Evolutionary conservation across 2,329 filamentous ascomycete species (phyloP), one percentile per base, ranked within the genome.

Genomic region (Trichoderma arundinaceum): DNA sequence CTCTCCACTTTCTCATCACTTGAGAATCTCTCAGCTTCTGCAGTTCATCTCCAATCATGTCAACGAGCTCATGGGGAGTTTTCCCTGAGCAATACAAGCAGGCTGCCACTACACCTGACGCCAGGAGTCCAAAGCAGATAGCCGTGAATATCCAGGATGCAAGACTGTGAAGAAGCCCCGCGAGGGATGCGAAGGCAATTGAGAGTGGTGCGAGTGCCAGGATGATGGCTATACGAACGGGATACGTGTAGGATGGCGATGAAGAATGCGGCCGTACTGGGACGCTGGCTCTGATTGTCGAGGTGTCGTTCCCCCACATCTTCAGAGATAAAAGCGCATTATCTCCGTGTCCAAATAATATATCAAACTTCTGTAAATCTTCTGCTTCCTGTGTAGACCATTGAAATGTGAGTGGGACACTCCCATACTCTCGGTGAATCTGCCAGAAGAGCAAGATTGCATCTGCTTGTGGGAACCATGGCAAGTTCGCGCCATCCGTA

Each of bases 401-500:
- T 19, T 38, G 32, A 38, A 53, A 10, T 17, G 8, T 33, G 51
- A 53, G 51, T 4, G 51, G 51, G 28, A 53, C 15, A 12, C 4
- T 53, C 51, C 28, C 51, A 33, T 17, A 35, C 28, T 53, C 51
- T 38, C 17, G 28, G 17, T 53, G 51, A 35, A 53, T 33, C 32
- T 39, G 17, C 51, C 51, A 53, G 51, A 53, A 53, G 28, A 53
- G 51, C 17, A 53, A 53, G 28, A 53, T 9, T 53, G 51, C 51
- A 39, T 53, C 51, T 39, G 32, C 51, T 2, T n/a, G 3, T 22
- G 32, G 32, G 32, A 53, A 53, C 51, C 51, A 53, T 1, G 51
- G 51, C 51, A 53, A 19, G 51, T 53, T 53, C 8, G 51, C 51
- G 15, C 51, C 51, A 53, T 53, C 51, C 9, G 51, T 53, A 53